Base-by-base conservation (phyloP, 208 protist genomes). In the Leishmania turanica region DNA sequence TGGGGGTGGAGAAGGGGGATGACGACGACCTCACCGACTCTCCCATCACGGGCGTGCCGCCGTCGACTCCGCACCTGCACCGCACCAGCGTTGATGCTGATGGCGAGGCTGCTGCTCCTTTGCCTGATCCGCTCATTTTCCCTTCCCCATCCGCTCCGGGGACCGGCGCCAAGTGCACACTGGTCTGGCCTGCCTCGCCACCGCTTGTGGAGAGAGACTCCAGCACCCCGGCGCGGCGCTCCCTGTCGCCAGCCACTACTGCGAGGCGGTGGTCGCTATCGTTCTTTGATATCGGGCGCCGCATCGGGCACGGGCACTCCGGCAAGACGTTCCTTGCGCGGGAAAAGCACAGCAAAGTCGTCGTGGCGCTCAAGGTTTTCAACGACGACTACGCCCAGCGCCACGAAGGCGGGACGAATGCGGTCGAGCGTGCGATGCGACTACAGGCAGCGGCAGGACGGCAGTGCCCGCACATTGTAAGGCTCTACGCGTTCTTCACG, bases 401-500 rank as follows among this genome's bases (percentile, higher is more conserved):
- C 58, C 58, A n/a, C 19, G 69, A 73, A 37, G 71, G 47, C 31
- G 62, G 69, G n/a, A n/a, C 70, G 31, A 27, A 31, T 9, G 0
- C 3, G 31, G 75, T 99, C 27, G 75, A 91, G 60, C 85, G 97
- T 11, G 99, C 99, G 81, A 97, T 99, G 73, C 98, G 99, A 71
- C 99, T 99, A 45, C 99, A 99, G 85, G 90, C 94, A 17, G 96
- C 99, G 45, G 79, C 84, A 21, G 85, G 82, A 11, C 86, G 88
- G 42, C 92, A 92, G 51, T 97, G 99, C 84, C 80, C 87, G 19
- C 98, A 99, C 79, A 96, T 99, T 51, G 84, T 99, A 54, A 88
- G 95, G n/a, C 76, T 99, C 15, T 98, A 93, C 84, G 98, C 96
- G 6, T 99, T 99, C 82, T 99, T 99, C 73, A 98, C 99, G 81